These are phyloP conservation scores for Dendrostoma leiphaemia DNA, from an alignment of 2,329 filamentous ascomycete species.

Conservation along the genomic window DNA sequence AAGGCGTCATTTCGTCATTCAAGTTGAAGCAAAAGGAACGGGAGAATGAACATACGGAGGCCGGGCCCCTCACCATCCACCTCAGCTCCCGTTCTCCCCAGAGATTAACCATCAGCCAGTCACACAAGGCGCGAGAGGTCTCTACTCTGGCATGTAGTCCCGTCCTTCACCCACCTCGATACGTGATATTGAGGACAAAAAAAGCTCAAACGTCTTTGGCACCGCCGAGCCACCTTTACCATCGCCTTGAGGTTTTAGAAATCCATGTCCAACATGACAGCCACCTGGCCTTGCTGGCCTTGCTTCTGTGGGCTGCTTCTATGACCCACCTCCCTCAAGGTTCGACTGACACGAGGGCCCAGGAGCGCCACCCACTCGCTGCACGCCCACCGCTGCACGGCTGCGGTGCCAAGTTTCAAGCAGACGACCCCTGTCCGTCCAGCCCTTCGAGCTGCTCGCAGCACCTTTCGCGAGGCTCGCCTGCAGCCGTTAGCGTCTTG, in stretches of 20 bases:
- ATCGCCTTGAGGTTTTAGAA: neutral
- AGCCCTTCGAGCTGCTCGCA: constrained; percentile 2
- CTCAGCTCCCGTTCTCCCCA: too few relatives aligned
- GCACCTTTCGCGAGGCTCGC: too few relatives aligned
- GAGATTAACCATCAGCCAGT: too few relatives aligned
- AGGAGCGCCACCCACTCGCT: constrained; percentile 5
- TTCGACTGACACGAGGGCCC: constrained; percentile 11
- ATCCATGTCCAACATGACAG: constrained; percentile 1
- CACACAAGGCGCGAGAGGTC: too few relatives aligned
- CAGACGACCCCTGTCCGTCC: constrained; percentile 2
- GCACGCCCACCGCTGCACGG: constrained; percentile 5
- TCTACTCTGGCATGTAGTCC: neutral
- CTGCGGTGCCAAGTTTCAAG: constrained; percentile 9
- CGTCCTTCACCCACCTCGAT: neutral
- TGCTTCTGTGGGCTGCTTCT: too few relatives aligned
- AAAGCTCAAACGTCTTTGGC: neutral
- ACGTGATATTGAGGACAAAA: neutral
- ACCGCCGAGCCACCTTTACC: neutral
- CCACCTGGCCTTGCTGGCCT: constrained; percentile 1
- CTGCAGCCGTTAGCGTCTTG: neutral
- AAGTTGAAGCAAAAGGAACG: too few relatives aligned
- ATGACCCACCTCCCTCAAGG: neutral
- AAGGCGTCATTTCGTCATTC: too few relatives aligned
- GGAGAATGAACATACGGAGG: too few relatives aligned
- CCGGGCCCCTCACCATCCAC: too few relatives aligned